Evolutionary conservation across 208 protist species (phyloP).

Genomic region (Kentomonas sorsogonicus): DNA sequence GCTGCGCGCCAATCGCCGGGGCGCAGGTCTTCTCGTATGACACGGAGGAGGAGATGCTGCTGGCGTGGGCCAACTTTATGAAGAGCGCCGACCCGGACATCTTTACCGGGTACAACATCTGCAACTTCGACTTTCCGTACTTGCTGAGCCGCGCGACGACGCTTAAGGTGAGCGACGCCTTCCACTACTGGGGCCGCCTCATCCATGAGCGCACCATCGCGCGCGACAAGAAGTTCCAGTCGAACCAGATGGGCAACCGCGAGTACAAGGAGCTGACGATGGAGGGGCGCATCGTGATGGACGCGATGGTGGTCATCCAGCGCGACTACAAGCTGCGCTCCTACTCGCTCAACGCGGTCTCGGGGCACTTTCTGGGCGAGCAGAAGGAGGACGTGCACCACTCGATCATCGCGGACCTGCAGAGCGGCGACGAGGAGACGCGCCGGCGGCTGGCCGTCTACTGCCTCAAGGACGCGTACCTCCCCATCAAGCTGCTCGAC

Average conservation of each 20-base stretch:
- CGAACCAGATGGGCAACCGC: constrained; percentile 97
- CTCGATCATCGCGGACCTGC: constrained; percentile 97
- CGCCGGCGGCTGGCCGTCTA: constrained; percentile 97
- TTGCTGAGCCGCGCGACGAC: constrained; percentile 93
- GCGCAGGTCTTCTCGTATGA: constrained; percentile 93
- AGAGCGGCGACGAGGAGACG: constrained; percentile 95
- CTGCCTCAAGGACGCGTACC: constrained; percentile 98
- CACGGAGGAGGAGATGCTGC: constrained; percentile 92
- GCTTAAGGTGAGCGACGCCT: constrained; percentile 84
- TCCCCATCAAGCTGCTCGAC: constrained; percentile 96
- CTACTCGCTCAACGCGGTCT: constrained; percentile 99
- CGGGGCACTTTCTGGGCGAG: constrained; percentile 97
- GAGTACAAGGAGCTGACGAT: constrained; percentile 97
- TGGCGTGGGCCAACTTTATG: constrained; percentile 86
- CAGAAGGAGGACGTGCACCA: constrained; percentile 99
- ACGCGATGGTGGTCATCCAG: constrained; percentile 97
- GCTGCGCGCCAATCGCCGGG: constrained; percentile 94
- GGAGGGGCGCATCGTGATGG: constrained; percentile 96
- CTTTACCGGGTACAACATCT: constrained; percentile 99
- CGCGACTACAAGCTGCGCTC: constrained; percentile 98
- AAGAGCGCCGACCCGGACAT: constrained; percentile 91
- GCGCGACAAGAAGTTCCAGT: constrained; percentile 94
- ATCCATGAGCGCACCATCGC: constrained; percentile 86
- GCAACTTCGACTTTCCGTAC: constrained; percentile 99
- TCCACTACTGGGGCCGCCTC: constrained; percentile 90